Evolutionary conservation across 2,329 filamentous ascomycete genomes (phyloP).

Genomic region (Alternaria triticimaculans): DNA sequence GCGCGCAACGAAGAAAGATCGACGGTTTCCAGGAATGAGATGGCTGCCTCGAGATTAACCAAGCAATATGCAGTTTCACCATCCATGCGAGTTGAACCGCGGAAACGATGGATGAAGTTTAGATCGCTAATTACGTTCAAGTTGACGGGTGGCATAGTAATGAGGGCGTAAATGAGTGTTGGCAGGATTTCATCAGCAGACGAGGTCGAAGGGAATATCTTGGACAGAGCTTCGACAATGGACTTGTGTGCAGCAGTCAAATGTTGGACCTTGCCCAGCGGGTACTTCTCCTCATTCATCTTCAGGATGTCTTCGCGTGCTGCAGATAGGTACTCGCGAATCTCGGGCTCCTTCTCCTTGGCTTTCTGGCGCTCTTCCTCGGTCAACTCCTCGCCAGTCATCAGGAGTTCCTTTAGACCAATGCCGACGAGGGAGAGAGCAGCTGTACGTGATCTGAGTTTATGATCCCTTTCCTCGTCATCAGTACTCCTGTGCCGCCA

Average conservation of each 20-base stretch:
- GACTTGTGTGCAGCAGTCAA: conserved; percentile 89
- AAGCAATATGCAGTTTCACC: conserved; percentile 96
- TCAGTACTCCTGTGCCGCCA: conserved; percentile 91
- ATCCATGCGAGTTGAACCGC: conserved; percentile 83
- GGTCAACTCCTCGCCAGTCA: conserved; percentile 61
- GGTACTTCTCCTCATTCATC: conserved; percentile 89
- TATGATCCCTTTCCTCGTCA: conserved; percentile 94
- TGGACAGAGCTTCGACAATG: conserved; percentile 84
- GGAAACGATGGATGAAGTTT: conserved; percentile 92
- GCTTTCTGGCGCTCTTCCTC: conserved; percentile 63
- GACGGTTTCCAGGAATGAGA: conserved; percentile 93
- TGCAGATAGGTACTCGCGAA: conserved; percentile 73
- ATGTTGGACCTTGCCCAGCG: conserved; percentile 87
- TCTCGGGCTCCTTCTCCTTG: conserved; percentile 64
- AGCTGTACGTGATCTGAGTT: conserved; percentile 90
- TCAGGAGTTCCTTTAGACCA: conserved; percentile 78
- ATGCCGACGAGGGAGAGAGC: conserved; percentile 91
- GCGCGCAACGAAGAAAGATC: conserved; percentile 87
- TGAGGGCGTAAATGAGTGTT: conserved; percentile 93
- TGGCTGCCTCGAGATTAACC: conserved; percentile 92
- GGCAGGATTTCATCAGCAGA: conserved; percentile 97
- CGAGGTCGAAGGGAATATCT: conserved; percentile 72
- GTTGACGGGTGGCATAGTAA: conserved; percentile 84
- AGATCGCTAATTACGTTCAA: conserved; percentile 92
- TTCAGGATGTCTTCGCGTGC: conserved; percentile 72